Percentiles rank a stretch among this genome's conserved stretches.
Evolutionary conservation across 257 asterid genomes (phyloP).

Genomic region (Ocimum tenuiflorum): DNA sequence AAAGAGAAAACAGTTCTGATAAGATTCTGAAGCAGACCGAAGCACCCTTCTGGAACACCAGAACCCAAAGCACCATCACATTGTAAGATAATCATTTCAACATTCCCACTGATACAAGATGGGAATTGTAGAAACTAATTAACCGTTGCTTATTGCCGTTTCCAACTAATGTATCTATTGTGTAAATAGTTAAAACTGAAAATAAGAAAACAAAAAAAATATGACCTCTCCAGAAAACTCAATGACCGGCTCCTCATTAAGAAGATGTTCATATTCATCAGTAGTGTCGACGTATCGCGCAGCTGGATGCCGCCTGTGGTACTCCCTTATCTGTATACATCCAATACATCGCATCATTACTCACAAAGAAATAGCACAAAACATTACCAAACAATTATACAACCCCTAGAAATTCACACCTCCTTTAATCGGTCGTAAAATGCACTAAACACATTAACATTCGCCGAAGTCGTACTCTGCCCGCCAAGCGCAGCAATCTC

Average conservation of each 20-base stretch:
- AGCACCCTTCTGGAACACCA: background rate
- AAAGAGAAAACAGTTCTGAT: background rate
- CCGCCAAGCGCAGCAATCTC: conserved; percentile 99
- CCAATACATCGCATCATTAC: background rate
- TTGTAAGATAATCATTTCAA: background rate
- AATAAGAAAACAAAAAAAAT: background rate
- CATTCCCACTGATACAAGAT: background rate
- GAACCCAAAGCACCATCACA: background rate
- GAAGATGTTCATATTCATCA: conserved; percentile 85
- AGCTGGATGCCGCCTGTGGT: conserved; percentile 84
- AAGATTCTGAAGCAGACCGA: background rate
- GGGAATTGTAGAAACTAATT: background rate
- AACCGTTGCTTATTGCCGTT: no score
- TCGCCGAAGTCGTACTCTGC: conserved; percentile 67
- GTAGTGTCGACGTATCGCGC: conserved; percentile 69
- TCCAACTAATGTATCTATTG: background rate
- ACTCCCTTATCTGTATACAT: conserved; percentile 71
- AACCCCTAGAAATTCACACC: conserved; percentile 33
- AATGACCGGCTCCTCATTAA: conserved; percentile 77
- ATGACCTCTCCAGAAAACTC: conserved; percentile 92
- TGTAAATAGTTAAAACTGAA: background rate
- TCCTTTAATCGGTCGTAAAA: conserved; percentile 89
- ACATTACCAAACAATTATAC: background rate
- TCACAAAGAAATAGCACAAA: background rate
- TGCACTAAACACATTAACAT: conserved; percentile 80